phyloP scores from a whole-genome alignment of 768 basidiomycete species.

The Xanthoconium purpureum region DNA sequence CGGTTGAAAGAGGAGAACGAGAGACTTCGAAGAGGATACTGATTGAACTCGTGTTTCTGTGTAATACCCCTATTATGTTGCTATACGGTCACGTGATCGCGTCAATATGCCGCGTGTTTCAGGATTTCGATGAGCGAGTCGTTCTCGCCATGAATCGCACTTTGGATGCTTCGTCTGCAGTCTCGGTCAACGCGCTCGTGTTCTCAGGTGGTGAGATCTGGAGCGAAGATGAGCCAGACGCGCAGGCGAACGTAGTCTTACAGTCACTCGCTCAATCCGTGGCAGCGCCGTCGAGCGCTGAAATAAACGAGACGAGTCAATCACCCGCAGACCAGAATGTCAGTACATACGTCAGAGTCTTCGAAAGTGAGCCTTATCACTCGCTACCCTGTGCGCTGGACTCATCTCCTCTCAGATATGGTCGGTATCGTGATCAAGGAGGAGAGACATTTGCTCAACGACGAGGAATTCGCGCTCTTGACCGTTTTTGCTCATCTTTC shows the following conservation, averaged over 20 bases:
- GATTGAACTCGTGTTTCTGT: neutral
- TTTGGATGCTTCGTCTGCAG: conserved; percentile 9
- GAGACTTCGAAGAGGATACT: conserved; percentile 46
- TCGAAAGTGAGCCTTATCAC: conserved; percentile 25
- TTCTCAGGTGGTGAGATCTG: conserved; percentile 29
- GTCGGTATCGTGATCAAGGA: conserved; percentile 46
- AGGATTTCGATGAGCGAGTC: neutral
- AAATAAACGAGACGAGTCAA: neutral
- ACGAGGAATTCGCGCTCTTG: conserved; percentile 46
- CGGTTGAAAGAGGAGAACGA: conserved; percentile 67
- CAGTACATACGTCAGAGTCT: conserved; percentile 28
- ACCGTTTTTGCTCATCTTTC: conserved; percentile 41
- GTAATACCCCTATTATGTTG: no score
- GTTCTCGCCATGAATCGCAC: conserved; percentile 3
- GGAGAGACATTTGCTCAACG: conserved; percentile 52
- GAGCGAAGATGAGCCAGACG: conserved; percentile 15
- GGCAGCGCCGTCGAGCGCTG: conserved; percentile 12
- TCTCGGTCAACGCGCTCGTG: conserved; percentile 26
- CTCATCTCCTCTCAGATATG: conserved; percentile 46
- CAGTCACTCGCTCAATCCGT: conserved; percentile 8
- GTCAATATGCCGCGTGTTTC: neutral
- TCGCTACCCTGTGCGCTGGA: neutral
- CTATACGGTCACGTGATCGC: conserved; percentile 12
- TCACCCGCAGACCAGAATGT: conserved; percentile 8
- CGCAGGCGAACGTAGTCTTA: neutral